Evolutionary conservation across 257 asterid genomes (phyloP), one percentile per base, ranked within the genome.

Genomic region (Nicotiana otophora): DNA sequence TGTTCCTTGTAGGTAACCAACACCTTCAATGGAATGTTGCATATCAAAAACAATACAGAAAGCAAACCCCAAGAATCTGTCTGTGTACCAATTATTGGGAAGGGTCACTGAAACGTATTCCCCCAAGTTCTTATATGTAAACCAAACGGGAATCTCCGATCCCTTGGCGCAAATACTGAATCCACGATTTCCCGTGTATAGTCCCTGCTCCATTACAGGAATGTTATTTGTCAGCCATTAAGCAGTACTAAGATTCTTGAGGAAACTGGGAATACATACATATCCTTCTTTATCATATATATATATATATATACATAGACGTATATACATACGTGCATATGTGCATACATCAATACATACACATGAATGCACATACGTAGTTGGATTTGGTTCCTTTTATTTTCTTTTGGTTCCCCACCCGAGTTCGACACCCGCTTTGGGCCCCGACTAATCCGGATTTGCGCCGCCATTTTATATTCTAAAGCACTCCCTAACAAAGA

Each of bases 81-180:
- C 20, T 4, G 34, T 66, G 75, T 66, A 66, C 75, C 75, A 66
- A 66, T 66, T 66, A 7, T 66, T 16, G 39, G 75, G 75, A 7
- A 66, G 75, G 8, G 9, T 30, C 75, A 66, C 20, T 66, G 75
- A 10, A 28, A 66, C 20, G 2, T 20, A 30, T 30, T 67, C 42
- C 31, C 62, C 80, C 19, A n/a, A 28, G 60, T 72, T 57, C 61
- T 39, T 79, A 39, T 20, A 7, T 5, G 60, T 64, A 74, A 77
- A 83, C 79, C 83, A 78, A 31, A 28, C 61, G 10, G 86, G 86
- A 77, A 77, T 33, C 36, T 51, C 36, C 8, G 14, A 30, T 36
- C 83, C 80, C 16, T 83, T 83, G 28, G 36, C 0, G 33, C 28
- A 78, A n/a, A 63, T 78, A 20, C 86, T 65, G 17, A 83, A 66